Conservation (phyloP, 2,329 filamentous ascomycete genomes). For the Aspergillus awamori region DNA sequence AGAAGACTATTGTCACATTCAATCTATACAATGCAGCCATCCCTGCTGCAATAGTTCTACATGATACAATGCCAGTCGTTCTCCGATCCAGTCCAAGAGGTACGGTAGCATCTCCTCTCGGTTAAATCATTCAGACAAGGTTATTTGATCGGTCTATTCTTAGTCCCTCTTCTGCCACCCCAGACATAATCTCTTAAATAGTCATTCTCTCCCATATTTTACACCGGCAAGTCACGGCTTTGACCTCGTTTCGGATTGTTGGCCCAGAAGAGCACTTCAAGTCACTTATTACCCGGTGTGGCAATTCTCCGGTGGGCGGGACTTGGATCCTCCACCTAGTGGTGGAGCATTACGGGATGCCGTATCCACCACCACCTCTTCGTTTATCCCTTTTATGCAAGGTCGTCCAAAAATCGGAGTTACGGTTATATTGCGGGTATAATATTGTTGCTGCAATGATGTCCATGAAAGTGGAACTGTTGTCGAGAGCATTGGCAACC, state of each 20-base stretch:
- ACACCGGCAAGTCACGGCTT: not conserved
- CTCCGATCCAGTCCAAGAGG: not conserved
- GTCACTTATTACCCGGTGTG: not conserved
- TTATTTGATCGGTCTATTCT: not conserved
- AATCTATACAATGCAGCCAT: too few species aligned
- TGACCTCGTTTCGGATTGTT: not conserved
- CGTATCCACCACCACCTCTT: not conserved
- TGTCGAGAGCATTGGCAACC: too few species aligned
- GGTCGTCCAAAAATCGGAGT: not conserved
- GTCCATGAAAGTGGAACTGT: too few species aligned
- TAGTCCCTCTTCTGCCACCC: not conserved
- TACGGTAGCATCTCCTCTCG: not conserved
- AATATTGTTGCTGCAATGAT: not conserved
- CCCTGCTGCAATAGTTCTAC: too few species aligned
- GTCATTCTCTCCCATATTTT: not conserved
- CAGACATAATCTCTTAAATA: too few species aligned
- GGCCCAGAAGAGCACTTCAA: not conserved
- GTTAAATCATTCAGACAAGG: not conserved
- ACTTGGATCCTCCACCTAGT: not conserved
- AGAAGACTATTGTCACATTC: too few species aligned
- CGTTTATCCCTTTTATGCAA: not conserved
- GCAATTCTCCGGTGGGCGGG: slow-evolving; percentile 3
- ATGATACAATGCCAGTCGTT: too few species aligned
- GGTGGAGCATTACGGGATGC: not conserved
- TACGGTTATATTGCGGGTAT: not conserved